Base-by-base conservation (phyloP, 169 alveolate genomes). In the Plasmodium cynomolgi region DNA sequence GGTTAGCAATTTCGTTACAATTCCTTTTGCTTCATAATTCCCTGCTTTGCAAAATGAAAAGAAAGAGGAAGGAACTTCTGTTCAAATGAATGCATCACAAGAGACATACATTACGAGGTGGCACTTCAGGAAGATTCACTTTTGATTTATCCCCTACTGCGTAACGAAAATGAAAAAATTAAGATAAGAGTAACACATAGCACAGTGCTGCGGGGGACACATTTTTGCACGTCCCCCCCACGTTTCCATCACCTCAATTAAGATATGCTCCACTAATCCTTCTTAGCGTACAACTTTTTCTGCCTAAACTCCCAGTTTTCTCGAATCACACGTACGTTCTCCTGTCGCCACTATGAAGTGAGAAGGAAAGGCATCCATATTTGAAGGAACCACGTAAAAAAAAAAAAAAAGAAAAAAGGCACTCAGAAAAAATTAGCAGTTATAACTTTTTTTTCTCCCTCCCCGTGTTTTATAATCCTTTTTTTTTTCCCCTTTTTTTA, bases 401-500 rank as follows among this genome's bases (percentile, higher is more conserved):
- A 33, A 33, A 50, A 29, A 77, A 77, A 2, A 77, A 33, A 17
- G 4, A 75, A 75, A 33, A 77, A 33, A 33, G 84, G 37, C 33
- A 77, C 50, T 33, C 33, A 37, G 26, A 37, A 29, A 4, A 13
- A 77, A 23, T 33, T 20, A 39, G 26, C 47, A 33, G 68, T 15
- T 4, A 29, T 77, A 23, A 33, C 50, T 26, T 29, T 9, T 77
- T 77, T 77, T 75, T 75, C 13, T 1, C 6, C 8, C 58, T 0
- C n/a, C 58, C n/a, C 50, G 50, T 47, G 13, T 13, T 47, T 47
- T 6, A 13, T 47, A 11, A 47, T 3, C 3, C 58, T 79, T 41
- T 80, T 80, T 73, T 73, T 73, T 80, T 80, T 44, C 17, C 33
- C 33, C 56, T 34, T 34, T 77, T 77, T 77, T 29, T 77, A 37